Percentiles rank a stretch among this genome's conserved stretches.
These are phyloP conservation scores for Psidium guajava DNA, from an alignment of 345 rosid species.

Conservation along the genomic window DNA sequence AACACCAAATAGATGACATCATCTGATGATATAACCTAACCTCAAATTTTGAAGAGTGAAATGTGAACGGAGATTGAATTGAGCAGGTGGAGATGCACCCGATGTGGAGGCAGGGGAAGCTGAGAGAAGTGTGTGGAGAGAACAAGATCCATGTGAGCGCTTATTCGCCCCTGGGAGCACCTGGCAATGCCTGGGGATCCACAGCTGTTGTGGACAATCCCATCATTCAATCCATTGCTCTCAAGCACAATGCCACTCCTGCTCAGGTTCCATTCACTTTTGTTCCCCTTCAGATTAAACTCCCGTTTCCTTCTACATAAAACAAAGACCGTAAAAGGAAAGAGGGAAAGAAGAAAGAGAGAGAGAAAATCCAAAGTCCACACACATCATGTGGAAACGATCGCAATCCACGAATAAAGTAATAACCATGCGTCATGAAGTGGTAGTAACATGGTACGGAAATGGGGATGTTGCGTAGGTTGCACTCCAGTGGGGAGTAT, in stretches of 20 bases:
- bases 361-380: not conserved
- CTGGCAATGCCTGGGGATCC: constrained; percentile 75
- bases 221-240: constrained; percentile 50
- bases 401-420: not conserved
- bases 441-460: not conserved
- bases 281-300: not conserved
- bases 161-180: constrained; percentile 78
- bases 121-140: constrained; percentile 49
- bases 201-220: constrained; percentile 62
- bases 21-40: not conserved
- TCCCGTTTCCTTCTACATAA: not conserved
- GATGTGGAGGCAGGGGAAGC: constrained; percentile 72
- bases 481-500: constrained; percentile 77
- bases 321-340: not conserved
- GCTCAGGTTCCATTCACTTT: constrained; percentile 41
- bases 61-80: not conserved
- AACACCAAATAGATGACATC: not conserved
- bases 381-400: not conserved
- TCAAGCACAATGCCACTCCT: constrained; percentile 52
- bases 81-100: constrained; percentile 93
- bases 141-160: constrained; percentile 70
- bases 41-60: not conserved
- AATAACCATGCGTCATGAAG: not conserved
- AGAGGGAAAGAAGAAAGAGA: not conserved
- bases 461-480: constrained; percentile 25